Evolutionary conservation across 371 early-diverging fungal species (phyloP).

Genomic region (Mucor circinelloides): DNA sequence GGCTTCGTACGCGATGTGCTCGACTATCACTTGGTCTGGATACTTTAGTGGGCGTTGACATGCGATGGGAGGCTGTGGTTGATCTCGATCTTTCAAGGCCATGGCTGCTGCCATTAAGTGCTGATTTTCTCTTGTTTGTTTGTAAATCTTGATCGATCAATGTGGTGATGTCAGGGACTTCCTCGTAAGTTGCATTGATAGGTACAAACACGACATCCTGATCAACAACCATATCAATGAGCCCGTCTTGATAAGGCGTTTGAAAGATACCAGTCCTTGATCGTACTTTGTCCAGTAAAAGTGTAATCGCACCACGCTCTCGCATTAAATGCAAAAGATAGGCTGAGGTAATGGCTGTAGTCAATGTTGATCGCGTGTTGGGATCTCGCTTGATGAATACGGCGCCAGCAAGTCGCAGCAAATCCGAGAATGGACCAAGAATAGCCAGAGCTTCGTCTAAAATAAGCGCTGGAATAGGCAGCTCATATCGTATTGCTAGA

Average conservation of each 20-base stretch:
- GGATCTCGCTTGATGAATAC: slow-evolving; percentile 34
- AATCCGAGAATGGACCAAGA: slow-evolving; percentile 33
- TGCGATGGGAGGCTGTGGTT: slow-evolving; percentile 11
- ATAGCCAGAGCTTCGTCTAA: slow-evolving; percentile 36
- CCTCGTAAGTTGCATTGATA: slow-evolving; percentile 31
- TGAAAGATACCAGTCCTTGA: slow-evolving; percentile 30
- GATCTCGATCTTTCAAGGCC: slow-evolving; percentile 5
- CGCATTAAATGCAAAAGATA: slow-evolving; percentile 23
- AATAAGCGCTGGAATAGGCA: slow-evolving; percentile 32
- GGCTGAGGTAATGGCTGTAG: slow-evolving; percentile 31
- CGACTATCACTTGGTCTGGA: slow-evolving; percentile 28
- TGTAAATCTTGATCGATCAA: slow-evolving; percentile 26
- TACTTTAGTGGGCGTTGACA: slow-evolving; percentile 29
- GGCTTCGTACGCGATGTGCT: slow-evolving; percentile 25
- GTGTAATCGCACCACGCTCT: slow-evolving; percentile 27
- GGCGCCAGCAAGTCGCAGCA: slow-evolving; percentile 31
- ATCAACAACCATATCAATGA: slow-evolving; percentile 21
- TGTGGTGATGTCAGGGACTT: slow-evolving; percentile 26
- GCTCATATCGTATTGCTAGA: slow-evolving; percentile 29
- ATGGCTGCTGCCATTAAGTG: neutral
- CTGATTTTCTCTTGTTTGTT: neutral
- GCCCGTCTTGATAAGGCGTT: slow-evolving; percentile 24
- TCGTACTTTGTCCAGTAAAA: slow-evolving; percentile 29
- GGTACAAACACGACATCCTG: slow-evolving; percentile 33
- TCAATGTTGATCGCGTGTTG: slow-evolving; percentile 16